phyloP scores from a whole-genome alignment of 2,329 filamentous ascomycete species.

The Myotisia sp. region DNA sequence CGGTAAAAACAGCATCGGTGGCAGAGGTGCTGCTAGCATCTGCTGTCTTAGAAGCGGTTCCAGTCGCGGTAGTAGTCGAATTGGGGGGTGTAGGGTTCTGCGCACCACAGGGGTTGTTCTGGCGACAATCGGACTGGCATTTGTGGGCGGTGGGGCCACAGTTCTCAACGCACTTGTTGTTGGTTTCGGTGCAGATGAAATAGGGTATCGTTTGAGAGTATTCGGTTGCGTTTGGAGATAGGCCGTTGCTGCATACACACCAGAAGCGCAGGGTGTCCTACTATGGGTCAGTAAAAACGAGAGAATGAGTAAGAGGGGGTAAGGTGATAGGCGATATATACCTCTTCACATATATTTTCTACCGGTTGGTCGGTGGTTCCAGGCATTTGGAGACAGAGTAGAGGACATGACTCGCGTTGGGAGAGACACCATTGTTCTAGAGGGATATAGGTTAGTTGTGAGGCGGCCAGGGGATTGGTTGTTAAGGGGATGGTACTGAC shows the following conservation, averaged over 20 bases:
- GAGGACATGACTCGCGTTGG: conserved; percentile 30
- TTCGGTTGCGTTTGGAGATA: conserved; percentile 44
- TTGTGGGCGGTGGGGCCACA: conserved; percentile 35
- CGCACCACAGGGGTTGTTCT: conserved; percentile 47
- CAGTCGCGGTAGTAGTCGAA: conserved; percentile 30
- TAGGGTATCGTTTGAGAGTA: conserved; percentile 51
- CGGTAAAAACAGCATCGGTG: conserved; percentile 30
- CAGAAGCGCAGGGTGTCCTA: conserved; percentile 37
- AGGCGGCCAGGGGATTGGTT: too few relatives aligned
- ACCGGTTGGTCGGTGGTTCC: conserved; percentile 22
- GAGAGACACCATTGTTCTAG: conserved; percentile 31
- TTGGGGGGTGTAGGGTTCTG: conserved; percentile 42
- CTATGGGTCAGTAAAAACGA: neutral
- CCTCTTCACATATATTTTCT: conserved; percentile 29
- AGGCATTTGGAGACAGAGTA: conserved; percentile 31
- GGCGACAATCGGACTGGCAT: conserved; percentile 39
- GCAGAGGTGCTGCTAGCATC: conserved; percentile 22
- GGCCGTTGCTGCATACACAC: conserved; percentile 42
- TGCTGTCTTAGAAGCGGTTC: conserved; percentile 20
- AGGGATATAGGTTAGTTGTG: neutral
- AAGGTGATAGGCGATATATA: conserved; percentile 14
- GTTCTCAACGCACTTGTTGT: conserved; percentile 40
- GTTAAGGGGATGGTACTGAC: conserved; percentile 15
- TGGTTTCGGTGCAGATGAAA: conserved; percentile 45
- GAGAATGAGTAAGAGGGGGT: neutral